Evolutionary conservation across 306 rosid species (phyloP), one percentile per base, ranked within the genome.

Genomic region (Phaseolus lunatus): DNA sequence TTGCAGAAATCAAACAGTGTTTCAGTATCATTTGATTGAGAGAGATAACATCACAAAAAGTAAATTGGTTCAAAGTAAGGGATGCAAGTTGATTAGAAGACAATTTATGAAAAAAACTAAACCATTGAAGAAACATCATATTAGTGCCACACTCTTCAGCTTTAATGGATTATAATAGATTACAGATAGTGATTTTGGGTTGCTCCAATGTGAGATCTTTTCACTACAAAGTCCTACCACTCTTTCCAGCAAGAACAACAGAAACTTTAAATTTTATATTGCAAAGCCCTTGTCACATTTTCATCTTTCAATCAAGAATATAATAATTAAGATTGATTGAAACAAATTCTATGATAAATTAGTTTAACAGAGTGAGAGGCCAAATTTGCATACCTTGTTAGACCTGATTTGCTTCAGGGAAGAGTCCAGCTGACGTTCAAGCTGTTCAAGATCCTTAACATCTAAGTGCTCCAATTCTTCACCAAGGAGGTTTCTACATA

Each of bases 391-490:
- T 92, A 92, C 97, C 97, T 92, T 90, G 26, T 84, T 87, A 26
- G 86, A 87, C 69, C 94, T 85, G 33, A 89, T 88, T 83, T 82
- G 87, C 78, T 84, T 89, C 69, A 92, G 62, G 7, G 97, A 76
- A 80, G 71, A 66, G 72, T 90, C 97, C 27, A 92, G 69, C 48
- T 87, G 89, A 57, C 67, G 65, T 80, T 92, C 97, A 71, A 92
- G 85, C 66, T 86, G 91, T 70, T 84, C 89, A 39, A 92, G 92
- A 33, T 92, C 94, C 31, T 77, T 82, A 2, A 71, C 22, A 59
- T 82, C 88, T 64, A 92, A 69, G 39, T 82, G 79, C 41, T 87
- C 91, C 85, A 92, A 72, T 45, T 90, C 90, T 82, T 92, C 96
- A 29, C 94, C 97, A 81, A 89, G 90, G 58, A 92, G 48, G 77